A percentile compares a stretch with the other conserved stretches of the same genome.
These are phyloP conservation scores for Euphorbia tirucalli DNA, from an alignment of 345 rosid genomes.

Conservation along the genomic window DNA sequence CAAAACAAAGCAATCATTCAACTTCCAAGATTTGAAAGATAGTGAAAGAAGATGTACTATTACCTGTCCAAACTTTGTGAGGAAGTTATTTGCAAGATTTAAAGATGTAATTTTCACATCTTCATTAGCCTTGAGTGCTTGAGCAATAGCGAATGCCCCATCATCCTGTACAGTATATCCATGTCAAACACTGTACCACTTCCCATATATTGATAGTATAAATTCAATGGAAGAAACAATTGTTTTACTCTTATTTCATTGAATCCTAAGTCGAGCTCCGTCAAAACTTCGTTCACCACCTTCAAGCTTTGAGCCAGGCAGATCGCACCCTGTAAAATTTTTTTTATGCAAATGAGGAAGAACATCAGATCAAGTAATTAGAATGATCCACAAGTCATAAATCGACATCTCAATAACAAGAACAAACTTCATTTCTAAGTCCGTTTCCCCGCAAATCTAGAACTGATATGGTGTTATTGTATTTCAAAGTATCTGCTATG, in stretches of 20 bases:
- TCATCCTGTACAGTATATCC: slow-evolving; percentile 56
- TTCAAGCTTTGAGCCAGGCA: slow-evolving; percentile 86
- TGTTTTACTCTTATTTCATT: slow-evolving; percentile 78
- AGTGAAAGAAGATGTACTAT: not conserved
- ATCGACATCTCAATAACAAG: slow-evolving; percentile 7
- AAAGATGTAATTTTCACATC: slow-evolving; percentile 75
- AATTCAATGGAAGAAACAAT: not conserved
- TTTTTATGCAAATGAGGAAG: not conserved
- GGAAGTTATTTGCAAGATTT: slow-evolving; percentile 82
- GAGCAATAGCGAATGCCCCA: slow-evolving; percentile 94
- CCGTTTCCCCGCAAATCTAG: slow-evolving; percentile 96
- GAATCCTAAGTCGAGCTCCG: slow-evolving; percentile 82
- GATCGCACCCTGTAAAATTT: slow-evolving; percentile 70
- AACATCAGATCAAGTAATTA: not conserved
- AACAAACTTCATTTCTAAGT: slow-evolving; percentile 78
- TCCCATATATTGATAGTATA: not conserved
- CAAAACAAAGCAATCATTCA: not conserved
- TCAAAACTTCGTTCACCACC: slow-evolving; percentile 93
- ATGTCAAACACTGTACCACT: slow-evolving; percentile 12
- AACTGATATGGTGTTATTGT: slow-evolving; percentile 71
- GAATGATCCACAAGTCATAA: slow-evolving; percentile 1
- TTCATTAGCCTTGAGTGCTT: slow-evolving; percentile 90
- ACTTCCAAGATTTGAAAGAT: not conserved
- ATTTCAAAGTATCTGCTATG: slow-evolving; percentile 83
- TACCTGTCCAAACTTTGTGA: slow-evolving; percentile 97